phyloP scores from a whole-genome alignment of 2,329 filamentous ascomycete genomes.

The Fusarium incarnatum region DNA sequence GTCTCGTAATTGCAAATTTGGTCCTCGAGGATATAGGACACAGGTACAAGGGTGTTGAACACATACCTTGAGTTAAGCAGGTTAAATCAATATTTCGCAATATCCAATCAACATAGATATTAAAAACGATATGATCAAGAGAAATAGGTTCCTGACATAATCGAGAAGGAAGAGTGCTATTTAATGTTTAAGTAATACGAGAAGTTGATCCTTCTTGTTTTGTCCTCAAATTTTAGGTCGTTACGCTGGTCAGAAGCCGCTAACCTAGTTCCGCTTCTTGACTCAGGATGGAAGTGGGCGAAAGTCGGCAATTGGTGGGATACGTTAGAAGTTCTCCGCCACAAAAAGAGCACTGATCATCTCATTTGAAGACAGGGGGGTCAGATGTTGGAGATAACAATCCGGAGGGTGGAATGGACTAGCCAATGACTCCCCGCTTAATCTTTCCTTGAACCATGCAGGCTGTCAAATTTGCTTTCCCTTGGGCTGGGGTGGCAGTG shows the following conservation, averaged over 20 bases:
- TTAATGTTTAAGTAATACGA: neutral
- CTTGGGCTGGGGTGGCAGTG: too few species aligned
- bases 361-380: neutral
- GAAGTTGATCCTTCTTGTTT: neutral
- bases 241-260: neutral
- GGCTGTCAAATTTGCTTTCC: neutral
- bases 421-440: neutral
- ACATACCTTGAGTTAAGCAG: neutral
- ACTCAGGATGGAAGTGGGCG: neutral
- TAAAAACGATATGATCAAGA: too few species aligned
- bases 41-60: neutral
- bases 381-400: neutral
- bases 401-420: neutral
- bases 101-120: neutral
- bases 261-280: neutral
- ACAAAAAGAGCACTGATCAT: neutral
- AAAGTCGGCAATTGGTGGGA: conserved; percentile 3
- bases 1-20: neutral
- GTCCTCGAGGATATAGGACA: too few species aligned
- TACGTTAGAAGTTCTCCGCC: neutral
- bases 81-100: neutral
- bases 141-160: neutral
- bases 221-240: neutral
- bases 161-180: neutral
- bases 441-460: neutral